phyloP scores from a whole-genome alignment of 2,329 filamentous ascomycete species.

The Tolypocladium cylindrosporum region DNA sequence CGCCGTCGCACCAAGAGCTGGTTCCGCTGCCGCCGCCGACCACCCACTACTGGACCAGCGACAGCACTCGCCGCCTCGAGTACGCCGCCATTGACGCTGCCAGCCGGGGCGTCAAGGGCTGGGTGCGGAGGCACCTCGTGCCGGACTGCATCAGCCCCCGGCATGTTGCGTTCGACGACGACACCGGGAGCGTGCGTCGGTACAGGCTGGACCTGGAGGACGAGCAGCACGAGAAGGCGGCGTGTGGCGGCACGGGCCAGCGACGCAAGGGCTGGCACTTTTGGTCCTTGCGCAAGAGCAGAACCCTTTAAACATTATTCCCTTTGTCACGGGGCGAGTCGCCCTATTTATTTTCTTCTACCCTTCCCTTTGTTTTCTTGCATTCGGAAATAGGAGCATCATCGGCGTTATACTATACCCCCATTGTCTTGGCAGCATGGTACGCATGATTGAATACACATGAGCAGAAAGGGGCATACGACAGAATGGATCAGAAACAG shows the following conservation, averaged over 20 bases:
- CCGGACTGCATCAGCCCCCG: constrained; percentile 51
- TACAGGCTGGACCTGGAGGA: constrained; percentile 50
- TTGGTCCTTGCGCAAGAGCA: constrained; percentile 18
- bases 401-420: background rate
- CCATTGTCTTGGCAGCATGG: background rate
- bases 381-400: background rate
- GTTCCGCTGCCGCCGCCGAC: constrained; percentile 39
- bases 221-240: constrained; percentile 20
- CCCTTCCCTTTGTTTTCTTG: background rate
- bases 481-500: background rate
- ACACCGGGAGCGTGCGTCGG: constrained; percentile 51
- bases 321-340: background rate
- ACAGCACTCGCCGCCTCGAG: constrained; percentile 50
- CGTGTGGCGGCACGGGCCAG: background rate
- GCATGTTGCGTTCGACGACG: constrained; percentile 48
- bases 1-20: constrained; percentile 1
- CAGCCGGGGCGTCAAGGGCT: constrained; percentile 48
- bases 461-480: background rate
- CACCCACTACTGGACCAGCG: constrained; percentile 58
- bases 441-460: background rate
- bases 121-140: constrained; percentile 45
- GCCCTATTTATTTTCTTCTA: background rate
- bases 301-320: constrained; percentile 1
- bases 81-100: constrained; percentile 59
- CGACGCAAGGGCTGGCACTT: constrained; percentile 18